Evolutionary conservation across 148 eudicot genomes (phyloP), one percentile per base, ranked within the genome.

Genomic region (Simmondsia chinensis): DNA sequence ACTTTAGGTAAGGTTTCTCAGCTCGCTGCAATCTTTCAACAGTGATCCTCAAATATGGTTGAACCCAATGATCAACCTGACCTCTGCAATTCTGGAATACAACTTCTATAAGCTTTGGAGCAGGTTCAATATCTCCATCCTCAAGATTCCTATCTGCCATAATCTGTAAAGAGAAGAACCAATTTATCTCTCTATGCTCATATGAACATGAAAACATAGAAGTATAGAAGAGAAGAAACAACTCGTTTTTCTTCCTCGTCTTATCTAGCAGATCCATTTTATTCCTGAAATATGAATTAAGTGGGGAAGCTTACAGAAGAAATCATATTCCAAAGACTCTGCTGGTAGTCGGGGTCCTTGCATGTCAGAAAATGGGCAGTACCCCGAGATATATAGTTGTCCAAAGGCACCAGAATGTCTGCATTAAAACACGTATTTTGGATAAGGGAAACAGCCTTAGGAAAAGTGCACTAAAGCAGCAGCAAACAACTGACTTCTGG

Each of bases 291-390:
- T 6, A 59, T 27, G 24, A 48, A 39, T 37, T 10, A 15, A 13
- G 7, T 27, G 1, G 13, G 43, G 24, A 38, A 50, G 70, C 94
- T 79, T 54, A 91, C 95, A 51, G 77, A 64, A 33, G 95, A 85
- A 39, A 91, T 68, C 81, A 72, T 72, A 60, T 77, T 82, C 95
- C 95, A 91, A 45, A 91, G 78, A 48, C 99, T 91, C 64, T 79
- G 89, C 75, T 91, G 99, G 72, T 91, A 91, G 59, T 91, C 86
- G 39, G 95, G 95, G 41, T 91, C 94, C 69, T 91, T 91, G 79
- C 94, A 82, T 2, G 83, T 50, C 21, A 91, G 73, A 59, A 74
- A 91, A 62, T 87, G 94, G 20, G 75, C 66, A 19, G 95, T 91
- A 24, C 99, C 71, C 43, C 95, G 80, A 30, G 99, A 91, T 62